Conservation (phyloP, 495 filamentous ascomycete genomes). For the Podospora comata region DNA sequence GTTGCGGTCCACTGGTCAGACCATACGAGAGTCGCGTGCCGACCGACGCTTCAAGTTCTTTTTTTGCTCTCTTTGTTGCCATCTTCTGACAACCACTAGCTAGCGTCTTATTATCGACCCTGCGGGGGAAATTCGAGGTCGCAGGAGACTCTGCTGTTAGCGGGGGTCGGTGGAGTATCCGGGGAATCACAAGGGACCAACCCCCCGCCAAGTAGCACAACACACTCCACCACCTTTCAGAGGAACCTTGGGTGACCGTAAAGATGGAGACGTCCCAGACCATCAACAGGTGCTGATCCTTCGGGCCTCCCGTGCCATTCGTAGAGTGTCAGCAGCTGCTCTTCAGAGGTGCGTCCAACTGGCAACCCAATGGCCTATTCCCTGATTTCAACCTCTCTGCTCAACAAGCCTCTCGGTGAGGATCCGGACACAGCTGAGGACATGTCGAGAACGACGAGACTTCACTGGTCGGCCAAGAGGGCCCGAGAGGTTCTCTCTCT, state of each 20-base stretch:
- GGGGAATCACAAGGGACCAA: neutral
- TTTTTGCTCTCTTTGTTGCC: neutral
- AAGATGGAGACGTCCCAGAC: neutral
- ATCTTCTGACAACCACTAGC: neutral
- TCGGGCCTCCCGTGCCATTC: neutral
- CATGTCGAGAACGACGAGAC: neutral
- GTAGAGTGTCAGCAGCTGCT: neutral
- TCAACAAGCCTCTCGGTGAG: neutral
- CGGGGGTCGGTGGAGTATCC: neutral
- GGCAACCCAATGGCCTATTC: neutral
- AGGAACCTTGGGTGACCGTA: neutral
- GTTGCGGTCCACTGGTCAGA: conserved; percentile 1
- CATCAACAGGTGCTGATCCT: neutral
- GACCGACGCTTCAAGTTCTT: neutral
- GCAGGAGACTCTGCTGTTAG: neutral
- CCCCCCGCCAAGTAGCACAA: neutral
- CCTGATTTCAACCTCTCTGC: neutral
- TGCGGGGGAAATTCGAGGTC: conserved; percentile 1
- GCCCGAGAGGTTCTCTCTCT: neutral
- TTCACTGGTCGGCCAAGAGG: neutral
- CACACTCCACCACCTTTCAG: neutral
- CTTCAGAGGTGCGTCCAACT: neutral
- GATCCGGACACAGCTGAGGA: neutral
- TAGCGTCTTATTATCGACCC: neutral
- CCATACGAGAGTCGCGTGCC: conserved; percentile 7